Base-by-base conservation (phyloP, 192 early-diverging fungal species). In the Phlyctochytrium planicorne region DNA sequence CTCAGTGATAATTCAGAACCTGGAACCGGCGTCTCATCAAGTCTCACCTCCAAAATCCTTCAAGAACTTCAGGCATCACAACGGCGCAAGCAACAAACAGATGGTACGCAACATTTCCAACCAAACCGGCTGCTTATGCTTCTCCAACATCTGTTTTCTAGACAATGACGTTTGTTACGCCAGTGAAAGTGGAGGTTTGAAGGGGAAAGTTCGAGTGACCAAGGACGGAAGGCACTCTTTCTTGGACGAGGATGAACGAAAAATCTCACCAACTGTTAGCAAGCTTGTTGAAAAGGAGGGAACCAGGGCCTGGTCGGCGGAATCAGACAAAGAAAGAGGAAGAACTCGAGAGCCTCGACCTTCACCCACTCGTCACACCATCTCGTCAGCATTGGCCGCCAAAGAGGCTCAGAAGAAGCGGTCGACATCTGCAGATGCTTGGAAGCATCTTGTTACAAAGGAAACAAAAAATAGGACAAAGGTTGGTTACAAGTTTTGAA, bases 381-480 rank as follows among this genome's bases (percentile, higher is more conserved):
- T n/a, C 10, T 12, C 12, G 27, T 6, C 25, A 24, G 16, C 55
- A 27, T 12, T 4, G 20, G 27, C 16, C 14, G 55, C 16, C 10
- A 25, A 10, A 29, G 55, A 10, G 16, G 25, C 10, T 25, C 6
- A 10, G 55, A 57, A 57, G 55, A 57, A 57, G 55, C 10, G 55
- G 25, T 57, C 55, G 25, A 57, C 55, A 27, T 57, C 55, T 6
- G 55, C 27, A 6, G 55, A 57, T 25, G 55, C 55, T 6, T 57
- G 55, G 55, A 57, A 25, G 55, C 55, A 57, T 12, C 55, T 57
- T 12, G 55, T 57, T 12, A 29, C 55, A 57, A 57, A 57, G 55
- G 55, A 57, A 29, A 57, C 55, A 29, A 57, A 57, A 29, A 29
- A 14, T 6, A 57, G 55, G 27, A 57, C 55, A 4, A 57, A 57